Conservation (phyloP, 768 basidiomycete genomes). For the Russula foetens region DNA sequence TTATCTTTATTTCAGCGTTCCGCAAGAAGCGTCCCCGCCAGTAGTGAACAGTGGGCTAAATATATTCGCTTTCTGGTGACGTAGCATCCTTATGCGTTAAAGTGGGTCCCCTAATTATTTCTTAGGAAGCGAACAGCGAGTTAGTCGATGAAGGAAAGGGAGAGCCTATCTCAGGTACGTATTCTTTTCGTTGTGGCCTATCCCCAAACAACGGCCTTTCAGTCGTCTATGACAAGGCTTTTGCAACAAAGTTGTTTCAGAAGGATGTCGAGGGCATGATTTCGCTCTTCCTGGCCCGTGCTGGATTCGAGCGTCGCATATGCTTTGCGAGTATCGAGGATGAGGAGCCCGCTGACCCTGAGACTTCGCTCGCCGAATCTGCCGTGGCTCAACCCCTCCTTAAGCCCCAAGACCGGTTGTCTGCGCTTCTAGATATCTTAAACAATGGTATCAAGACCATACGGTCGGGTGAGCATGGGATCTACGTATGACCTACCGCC, state of each 20-base stretch:
- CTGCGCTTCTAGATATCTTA: conserved; percentile 41
- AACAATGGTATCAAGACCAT: conserved; percentile 7
- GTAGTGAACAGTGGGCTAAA: conserved; percentile 71
- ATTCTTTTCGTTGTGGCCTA: neutral
- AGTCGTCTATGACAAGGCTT: conserved; percentile 17
- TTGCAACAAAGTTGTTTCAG: conserved; percentile 13
- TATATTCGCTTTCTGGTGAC: conserved; percentile 66
- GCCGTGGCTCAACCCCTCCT: conserved; percentile 22
- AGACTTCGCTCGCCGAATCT: neutral
- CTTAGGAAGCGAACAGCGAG: neutral
- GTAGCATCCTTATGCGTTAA: neutral
- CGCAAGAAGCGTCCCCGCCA: conserved; percentile 62
- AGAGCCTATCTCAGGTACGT: conserved; percentile 12
- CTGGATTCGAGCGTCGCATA: conserved; percentile 16
- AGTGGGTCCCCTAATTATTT: neutral
- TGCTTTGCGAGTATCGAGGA: neutral
- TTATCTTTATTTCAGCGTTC: conserved; percentile 45
- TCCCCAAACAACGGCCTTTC: neutral
- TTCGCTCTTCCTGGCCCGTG: conserved; percentile 16
- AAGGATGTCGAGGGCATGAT: conserved; percentile 19
- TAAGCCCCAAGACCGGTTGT: conserved; percentile 38
- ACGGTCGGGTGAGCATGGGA: conserved; percentile 2
- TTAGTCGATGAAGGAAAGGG: conserved; percentile 11
- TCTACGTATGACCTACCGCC: neutral
- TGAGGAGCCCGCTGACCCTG: neutral